Evolutionary conservation across 257 asterid species (phyloP).

Genomic region (Salvia rosmarinus): DNA sequence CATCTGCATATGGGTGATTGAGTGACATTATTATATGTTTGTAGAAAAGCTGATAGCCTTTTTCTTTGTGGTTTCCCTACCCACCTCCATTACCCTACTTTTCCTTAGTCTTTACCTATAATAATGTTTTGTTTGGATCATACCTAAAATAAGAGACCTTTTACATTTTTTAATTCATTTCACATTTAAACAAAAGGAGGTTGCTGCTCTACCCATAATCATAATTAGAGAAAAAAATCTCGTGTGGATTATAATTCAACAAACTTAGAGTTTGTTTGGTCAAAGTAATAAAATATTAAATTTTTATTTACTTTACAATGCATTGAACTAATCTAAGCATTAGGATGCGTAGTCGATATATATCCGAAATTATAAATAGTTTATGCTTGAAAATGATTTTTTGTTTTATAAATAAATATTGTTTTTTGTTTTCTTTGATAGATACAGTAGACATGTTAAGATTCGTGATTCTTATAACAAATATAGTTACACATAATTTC

Average conservation of each 20-base stretch:
- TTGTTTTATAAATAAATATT: neutral
- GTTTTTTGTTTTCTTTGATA: neutral
- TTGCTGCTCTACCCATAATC: slow-evolving; percentile 23
- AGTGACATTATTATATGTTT: slow-evolving; percentile 33
- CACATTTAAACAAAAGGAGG: neutral
- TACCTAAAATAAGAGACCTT: slow-evolving; percentile 10
- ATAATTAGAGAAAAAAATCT: slow-evolving; percentile 36
- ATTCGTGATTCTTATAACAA: neutral
- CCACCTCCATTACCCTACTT: slow-evolving; percentile 34
- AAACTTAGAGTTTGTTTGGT: slow-evolving; percentile 33
- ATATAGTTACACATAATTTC: neutral
- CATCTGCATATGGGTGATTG: slow-evolving; percentile 37
- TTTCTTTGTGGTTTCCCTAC: slow-evolving; percentile 41
- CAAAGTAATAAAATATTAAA: slow-evolving; percentile 1
- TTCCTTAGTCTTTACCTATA: slow-evolving; percentile 33
- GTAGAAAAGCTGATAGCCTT: slow-evolving; percentile 29
- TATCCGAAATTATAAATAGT: too few species aligned
- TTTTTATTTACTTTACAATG: too few species aligned
- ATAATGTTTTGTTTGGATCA: slow-evolving; percentile 33
- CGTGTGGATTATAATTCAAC: slow-evolving; percentile 19
- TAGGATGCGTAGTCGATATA: too few species aligned
- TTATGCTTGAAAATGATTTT: neutral
- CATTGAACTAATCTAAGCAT: too few species aligned
- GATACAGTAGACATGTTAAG: neutral
- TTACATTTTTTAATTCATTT: neutral